Evolutionary conservation across 2,329 filamentous ascomycete genomes (phyloP).

Genomic region (Penicillium freii): DNA sequence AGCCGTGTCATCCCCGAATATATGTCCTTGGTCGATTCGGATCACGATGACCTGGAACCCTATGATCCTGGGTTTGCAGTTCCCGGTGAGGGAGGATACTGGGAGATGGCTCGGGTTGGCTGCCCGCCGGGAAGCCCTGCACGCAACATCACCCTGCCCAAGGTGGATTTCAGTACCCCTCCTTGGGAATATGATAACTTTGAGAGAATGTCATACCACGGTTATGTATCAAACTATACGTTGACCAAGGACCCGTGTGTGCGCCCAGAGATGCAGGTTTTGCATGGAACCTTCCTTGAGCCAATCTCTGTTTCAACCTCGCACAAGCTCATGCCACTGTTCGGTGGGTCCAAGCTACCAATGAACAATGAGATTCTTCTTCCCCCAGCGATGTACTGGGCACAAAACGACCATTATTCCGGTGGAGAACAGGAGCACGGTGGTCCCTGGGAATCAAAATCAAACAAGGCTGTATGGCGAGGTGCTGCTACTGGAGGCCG

Average conservation of each 20-base stretch:
- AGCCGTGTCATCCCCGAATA: slow-evolving; percentile 8
- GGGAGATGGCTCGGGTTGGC: slow-evolving; percentile 43
- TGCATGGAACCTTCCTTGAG: slow-evolving; percentile 51
- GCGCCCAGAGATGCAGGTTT: slow-evolving; percentile 45
- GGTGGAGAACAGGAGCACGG: slow-evolving; percentile 40
- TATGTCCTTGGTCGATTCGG: slow-evolving; percentile 5
- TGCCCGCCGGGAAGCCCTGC: slow-evolving; percentile 31
- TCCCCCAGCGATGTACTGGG: slow-evolving; percentile 52
- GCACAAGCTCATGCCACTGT: slow-evolving; percentile 48
- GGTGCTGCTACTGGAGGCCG: slow-evolving; percentile 50
- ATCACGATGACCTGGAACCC: slow-evolving; percentile 11
- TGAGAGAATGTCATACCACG: slow-evolving; percentile 39
- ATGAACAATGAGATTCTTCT: slow-evolving; percentile 55
- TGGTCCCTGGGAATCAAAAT: slow-evolving; percentile 45
- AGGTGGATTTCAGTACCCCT: slow-evolving; percentile 37
- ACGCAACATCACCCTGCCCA: slow-evolving; percentile 23
- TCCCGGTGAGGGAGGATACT: slow-evolving; percentile 34
- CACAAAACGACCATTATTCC: slow-evolving; percentile 44
- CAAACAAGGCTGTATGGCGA: slow-evolving; percentile 46
- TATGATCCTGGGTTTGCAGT: slow-evolving; percentile 12
- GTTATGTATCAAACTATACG: slow-evolving; percentile 51
- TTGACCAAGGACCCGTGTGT: slow-evolving; percentile 46
- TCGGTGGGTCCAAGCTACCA: slow-evolving; percentile 51
- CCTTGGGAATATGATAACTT: slow-evolving; percentile 29
- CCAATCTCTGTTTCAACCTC: slow-evolving; percentile 49